Conservation (phyloP, 495 filamentous ascomycete species). For the Parathielavia appendiculata region DNA sequence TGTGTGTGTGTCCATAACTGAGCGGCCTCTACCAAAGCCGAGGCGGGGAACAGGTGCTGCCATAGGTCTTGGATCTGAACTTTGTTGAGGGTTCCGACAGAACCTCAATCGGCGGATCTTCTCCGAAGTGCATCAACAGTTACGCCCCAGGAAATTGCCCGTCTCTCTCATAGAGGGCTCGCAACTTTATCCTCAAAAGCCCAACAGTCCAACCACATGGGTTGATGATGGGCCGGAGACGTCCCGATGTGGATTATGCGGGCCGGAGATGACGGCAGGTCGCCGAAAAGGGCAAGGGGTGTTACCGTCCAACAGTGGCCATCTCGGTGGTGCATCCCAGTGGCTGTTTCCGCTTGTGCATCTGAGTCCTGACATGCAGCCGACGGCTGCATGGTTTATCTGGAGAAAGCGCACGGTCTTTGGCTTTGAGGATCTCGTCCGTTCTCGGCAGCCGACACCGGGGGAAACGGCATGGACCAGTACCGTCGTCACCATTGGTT, state of each 20-base stretch:
- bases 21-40: constrained; percentile 23
- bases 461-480: neutral
- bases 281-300: constrained; percentile 12
- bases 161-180: neutral
- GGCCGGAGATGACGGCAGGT: constrained; percentile 15
- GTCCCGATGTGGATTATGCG: constrained; percentile 3
- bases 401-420: constrained; percentile 14
- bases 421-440: constrained; percentile 8
- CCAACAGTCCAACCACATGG: neutral
- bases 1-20: constrained; percentile 32
- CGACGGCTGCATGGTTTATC: constrained; percentile 20
- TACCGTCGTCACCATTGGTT: neutral
- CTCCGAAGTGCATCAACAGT: neutral
- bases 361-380: constrained; percentile 22
- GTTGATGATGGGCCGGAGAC: neutral
- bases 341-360: constrained; percentile 23
- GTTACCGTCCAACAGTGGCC: constrained; percentile 14
- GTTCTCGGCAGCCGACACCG: constrained; percentile 10
- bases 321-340: constrained; percentile 25
- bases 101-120: constrained; percentile 22
- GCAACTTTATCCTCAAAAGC: neutral
- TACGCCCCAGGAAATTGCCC: too few relatives aligned
- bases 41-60: neutral
- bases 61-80: constrained; percentile 22
- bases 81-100: constrained; percentile 10